Evolutionary conservation across 2,329 filamentous ascomycete genomes (phyloP), one percentile per base, ranked within the genome.

Genomic region (Aspergillus calidoustus): DNA sequence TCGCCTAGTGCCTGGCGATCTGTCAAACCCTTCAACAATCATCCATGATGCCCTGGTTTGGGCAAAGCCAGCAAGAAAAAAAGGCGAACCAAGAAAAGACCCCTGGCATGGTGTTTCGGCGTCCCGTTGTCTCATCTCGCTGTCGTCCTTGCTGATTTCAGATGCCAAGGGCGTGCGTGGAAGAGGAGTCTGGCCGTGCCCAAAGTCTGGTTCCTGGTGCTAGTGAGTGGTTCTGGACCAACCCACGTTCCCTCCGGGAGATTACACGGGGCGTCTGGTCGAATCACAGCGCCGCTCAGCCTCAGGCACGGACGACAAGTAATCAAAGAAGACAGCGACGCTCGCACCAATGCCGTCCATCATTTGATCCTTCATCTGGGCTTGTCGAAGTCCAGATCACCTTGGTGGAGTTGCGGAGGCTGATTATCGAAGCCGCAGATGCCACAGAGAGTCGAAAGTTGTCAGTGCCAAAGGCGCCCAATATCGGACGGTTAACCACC

Each of bases 161-260:
- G 31, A 15, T 54, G 46, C 7, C 17, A 17, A 50, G 54, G 54
- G 7, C 41, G 59, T 61, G 59, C 15, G 34, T 50, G 48, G 43
- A 54, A 57, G 17, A 57, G 41, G n/a, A 1, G 9, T 15, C 8
- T 30, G 61, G 57, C 31, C 61, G 61, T 63, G 61, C 31, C 48
- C 25, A 7, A 59, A 48, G 38, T 31, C 43, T 43, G 46, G 54
- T 50, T 56, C 53, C 53, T 54, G 41, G n/a, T 30, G 53, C 43
- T 15, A 48, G 41, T 43, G n/a, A 54, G 57, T 56, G 48, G 59
- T 61, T 66, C 65, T 64, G 61, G 65, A 59, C 63, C 63, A 59
- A 56, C 56, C 60, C 63, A 67, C 59, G 61, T 66, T 66, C 63
- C 56, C 53, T 47, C 52, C 61, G 64, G 65, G 61, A 67, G 64